Evolutionary conservation across 2,329 filamentous ascomycete species (phyloP).

Genomic region (Calonectria fujianensis): DNA sequence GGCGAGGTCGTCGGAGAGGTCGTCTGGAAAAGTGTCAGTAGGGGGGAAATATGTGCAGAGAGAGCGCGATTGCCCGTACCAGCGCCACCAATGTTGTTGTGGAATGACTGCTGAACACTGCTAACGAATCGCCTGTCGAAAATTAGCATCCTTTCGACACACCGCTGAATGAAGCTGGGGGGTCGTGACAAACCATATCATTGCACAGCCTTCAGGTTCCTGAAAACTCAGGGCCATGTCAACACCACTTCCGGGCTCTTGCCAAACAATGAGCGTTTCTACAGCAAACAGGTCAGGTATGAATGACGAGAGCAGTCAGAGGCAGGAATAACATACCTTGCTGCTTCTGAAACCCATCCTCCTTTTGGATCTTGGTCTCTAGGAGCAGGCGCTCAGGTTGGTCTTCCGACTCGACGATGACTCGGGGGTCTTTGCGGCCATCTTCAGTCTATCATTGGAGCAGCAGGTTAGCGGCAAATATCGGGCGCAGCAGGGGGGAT

Average conservation of each 20-base stretch:
- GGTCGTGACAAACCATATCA: slow-evolving; percentile 83
- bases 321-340: slow-evolving; percentile 78
- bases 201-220: slow-evolving; percentile 93
- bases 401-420: slow-evolving; percentile 95
- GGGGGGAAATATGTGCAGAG: slow-evolving; percentile 29
- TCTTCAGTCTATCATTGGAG: slow-evolving; percentile 68
- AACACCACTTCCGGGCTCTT: slow-evolving; percentile 86
- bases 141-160: slow-evolving; percentile 46
- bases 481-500: slow-evolving; percentile 38
- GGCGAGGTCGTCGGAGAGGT: slow-evolving; percentile 90
- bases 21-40: slow-evolving; percentile 73
- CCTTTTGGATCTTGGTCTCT: slow-evolving; percentile 92
- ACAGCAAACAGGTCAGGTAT: slow-evolving; percentile 56
- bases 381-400: slow-evolving; percentile 88
- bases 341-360: slow-evolving; percentile 98
- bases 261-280: slow-evolving; percentile 99
- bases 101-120: slow-evolving; percentile 85
- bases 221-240: slow-evolving; percentile 99
- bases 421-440: slow-evolving; percentile 86
- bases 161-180: neutral
- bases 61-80: slow-evolving; percentile 67
- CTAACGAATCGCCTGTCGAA: slow-evolving; percentile 89
- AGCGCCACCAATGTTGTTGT: slow-evolving; percentile 74
- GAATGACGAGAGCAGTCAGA: slow-evolving; percentile 36
- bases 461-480: slow-evolving; percentile 53